A percentile compares a stretch with the other conserved stretches of the same genome.
Conservation (phyloP, 2,329 filamentous ascomycete genomes). For the Trichoderma polysporum region DNA sequence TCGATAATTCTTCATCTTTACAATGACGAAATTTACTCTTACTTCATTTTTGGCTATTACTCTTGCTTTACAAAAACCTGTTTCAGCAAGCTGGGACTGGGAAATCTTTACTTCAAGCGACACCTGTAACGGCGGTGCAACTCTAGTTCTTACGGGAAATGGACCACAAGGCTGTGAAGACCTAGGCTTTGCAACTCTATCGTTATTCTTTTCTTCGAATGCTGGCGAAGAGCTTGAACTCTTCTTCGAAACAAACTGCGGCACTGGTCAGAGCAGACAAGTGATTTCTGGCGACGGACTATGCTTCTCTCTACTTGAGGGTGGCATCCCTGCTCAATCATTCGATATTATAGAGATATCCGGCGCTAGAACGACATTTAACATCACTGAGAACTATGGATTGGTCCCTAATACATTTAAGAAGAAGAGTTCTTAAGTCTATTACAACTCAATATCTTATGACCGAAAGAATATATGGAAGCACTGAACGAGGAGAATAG, state of each 20-base stretch:
- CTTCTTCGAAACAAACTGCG: not conserved
- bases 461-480: not conserved
- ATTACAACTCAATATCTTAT: not conserved
- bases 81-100: not conserved
- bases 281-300: not conserved
- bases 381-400: not conserved
- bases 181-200: not conserved
- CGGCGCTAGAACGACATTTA: not conserved
- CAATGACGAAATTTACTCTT: not conserved
- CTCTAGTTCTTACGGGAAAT: not conserved
- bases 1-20: not conserved
- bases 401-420: too few species aligned
- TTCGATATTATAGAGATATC: not conserved
- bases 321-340: not conserved
- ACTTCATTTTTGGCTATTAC: not conserved
- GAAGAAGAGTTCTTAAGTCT: not conserved
- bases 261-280: not conserved
- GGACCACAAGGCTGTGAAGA: not conserved
- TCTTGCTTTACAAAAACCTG: not conserved
- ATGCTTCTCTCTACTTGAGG: not conserved
- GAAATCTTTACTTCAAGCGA: not conserved
- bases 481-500: not conserved
- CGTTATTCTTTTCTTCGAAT: not conserved
- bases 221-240: not conserved
- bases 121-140: not conserved